These are phyloP conservation scores for Sungouiella blattae DNA, from an alignment of 805 yeast species.

Conservation along the genomic window DNA sequence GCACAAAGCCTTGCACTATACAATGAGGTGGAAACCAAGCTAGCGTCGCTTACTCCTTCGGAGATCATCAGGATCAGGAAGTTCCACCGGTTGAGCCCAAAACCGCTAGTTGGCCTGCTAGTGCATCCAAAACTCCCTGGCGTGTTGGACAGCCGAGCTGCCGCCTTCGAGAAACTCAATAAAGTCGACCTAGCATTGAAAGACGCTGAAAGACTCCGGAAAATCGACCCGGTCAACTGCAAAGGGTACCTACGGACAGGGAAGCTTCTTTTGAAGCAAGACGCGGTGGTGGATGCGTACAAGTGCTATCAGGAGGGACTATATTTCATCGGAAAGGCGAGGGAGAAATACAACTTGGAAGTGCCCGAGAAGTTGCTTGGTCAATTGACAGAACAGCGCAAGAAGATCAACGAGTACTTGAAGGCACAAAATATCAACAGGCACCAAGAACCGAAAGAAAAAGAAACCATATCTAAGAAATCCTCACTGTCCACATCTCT, in stretches of 20 bases:
- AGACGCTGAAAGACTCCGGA: slow-evolving; percentile 35
- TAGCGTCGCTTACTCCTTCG: slow-evolving; percentile 14
- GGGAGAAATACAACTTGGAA: slow-evolving; percentile 20
- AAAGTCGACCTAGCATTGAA: slow-evolving; percentile 25
- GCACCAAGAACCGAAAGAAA: background rate
- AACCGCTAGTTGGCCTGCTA: slow-evolving; percentile 27
- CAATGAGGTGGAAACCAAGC: slow-evolving; percentile 19
- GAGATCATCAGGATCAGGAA: slow-evolving; percentile 17
- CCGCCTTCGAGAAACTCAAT: slow-evolving; percentile 43
- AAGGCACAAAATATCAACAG: slow-evolving; percentile 11
- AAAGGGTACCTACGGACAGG: slow-evolving; percentile 47
- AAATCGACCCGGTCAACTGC: slow-evolving; percentile 42
- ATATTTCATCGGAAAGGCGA: slow-evolving; percentile 30
- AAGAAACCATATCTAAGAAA: no score
- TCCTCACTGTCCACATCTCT: no score
- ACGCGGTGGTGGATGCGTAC: slow-evolving; percentile 32
- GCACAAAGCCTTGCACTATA: slow-evolving; percentile 26
- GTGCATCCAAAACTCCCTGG: slow-evolving; percentile 36
- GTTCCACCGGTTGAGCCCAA: slow-evolving; percentile 18
- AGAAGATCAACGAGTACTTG: slow-evolving; percentile 19
- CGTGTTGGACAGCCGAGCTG: slow-evolving; percentile 46
- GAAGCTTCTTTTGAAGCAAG: slow-evolving; percentile 27
- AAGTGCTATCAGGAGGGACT: slow-evolving; percentile 35
- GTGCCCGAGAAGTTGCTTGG: slow-evolving; percentile 31
- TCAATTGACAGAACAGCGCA: slow-evolving; percentile 22